Conservation (phyloP, 2,329 filamentous ascomycete genomes). For the Cytospora mali region DNA sequence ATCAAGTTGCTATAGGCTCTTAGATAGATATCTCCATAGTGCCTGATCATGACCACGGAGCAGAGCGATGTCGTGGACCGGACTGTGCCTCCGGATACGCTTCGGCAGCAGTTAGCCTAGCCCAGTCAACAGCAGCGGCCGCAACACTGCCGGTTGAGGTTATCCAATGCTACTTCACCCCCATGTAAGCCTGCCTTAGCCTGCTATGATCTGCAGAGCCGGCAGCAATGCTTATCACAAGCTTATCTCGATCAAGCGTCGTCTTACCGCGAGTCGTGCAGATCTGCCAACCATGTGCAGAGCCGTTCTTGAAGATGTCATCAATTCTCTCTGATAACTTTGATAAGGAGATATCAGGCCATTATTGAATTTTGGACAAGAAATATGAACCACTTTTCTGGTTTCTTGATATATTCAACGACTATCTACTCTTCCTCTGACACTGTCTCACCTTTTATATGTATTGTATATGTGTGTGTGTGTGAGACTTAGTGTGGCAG, state of each 20-base stretch:
- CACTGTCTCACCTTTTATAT: not conserved
- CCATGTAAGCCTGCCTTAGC: constrained; percentile 8
- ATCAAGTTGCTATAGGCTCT: too few relatives aligned
- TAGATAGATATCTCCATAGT: too few relatives aligned
- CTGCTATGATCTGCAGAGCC: constrained; percentile 11
- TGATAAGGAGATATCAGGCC: constrained; percentile 15
- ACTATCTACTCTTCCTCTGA: not conserved
- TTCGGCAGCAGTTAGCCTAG: not conserved
- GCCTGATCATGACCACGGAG: too few relatives aligned
- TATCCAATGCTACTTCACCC: constrained; percentile 3
- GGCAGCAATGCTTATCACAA: constrained; percentile 6
- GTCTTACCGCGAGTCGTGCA: not conserved
- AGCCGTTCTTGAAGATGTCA: constrained; percentile 1
- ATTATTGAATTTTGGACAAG: not conserved
- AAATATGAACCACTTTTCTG: not conserved
- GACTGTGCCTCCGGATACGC: not conserved
- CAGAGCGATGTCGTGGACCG: not conserved
- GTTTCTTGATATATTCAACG: not conserved
- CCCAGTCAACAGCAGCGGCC: not conserved
- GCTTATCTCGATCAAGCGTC: constrained; percentile 11
- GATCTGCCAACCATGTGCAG: not conserved
- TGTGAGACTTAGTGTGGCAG: not conserved
- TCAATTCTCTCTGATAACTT: not conserved
- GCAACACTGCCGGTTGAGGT: not conserved
- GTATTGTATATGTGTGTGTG: not conserved